These are phyloP conservation scores for Scopulariopsis brevicaulis DNA, from an alignment of 2,329 filamentous ascomycete genomes.

Conservation along the genomic window DNA sequence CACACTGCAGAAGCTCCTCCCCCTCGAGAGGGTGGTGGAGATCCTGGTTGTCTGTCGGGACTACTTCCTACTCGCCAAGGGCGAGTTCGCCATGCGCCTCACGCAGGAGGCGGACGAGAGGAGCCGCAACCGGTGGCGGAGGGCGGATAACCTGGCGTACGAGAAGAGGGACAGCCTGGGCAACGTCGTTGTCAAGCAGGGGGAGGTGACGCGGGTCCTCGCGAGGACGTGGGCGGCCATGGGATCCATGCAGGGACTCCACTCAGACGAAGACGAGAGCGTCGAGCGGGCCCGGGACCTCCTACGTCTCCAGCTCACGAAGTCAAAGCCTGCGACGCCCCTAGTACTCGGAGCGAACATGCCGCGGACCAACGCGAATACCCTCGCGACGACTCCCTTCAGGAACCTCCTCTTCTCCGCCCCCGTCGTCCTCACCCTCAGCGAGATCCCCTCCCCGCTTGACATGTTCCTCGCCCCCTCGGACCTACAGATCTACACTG, in stretches of 20 bases:
- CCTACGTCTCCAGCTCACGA: conserved; percentile 54
- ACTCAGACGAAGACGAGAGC: conserved; percentile 69
- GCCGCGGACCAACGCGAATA: conserved; percentile 14
- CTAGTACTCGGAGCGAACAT: conserved; percentile 22
- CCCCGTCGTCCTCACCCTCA: conserved; percentile 58
- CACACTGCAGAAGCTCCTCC: conserved; percentile 70
- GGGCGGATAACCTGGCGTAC: conserved; percentile 45
- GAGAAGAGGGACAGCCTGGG: conserved; percentile 41
- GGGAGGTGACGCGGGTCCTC: conserved; percentile 70
- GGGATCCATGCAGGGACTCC: conserved; percentile 57
- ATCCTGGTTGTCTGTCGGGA: conserved; percentile 68
- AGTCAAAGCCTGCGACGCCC: conserved; percentile 26
- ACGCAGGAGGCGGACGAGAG: conserved; percentile 77
- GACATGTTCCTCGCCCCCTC: conserved; percentile 74
- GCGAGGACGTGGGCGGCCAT: conserved; percentile 70
- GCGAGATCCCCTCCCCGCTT: conserved; percentile 63
- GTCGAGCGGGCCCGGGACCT: conserved; percentile 74
- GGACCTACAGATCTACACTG: conserved; percentile 70
- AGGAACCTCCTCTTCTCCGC: conserved; percentile 73
- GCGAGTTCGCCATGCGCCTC: conserved; percentile 83
- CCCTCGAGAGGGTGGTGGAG: conserved; percentile 64
- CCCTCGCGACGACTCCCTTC: conserved; percentile 49
- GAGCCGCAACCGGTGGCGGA: conserved; percentile 60
- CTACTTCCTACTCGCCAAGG: conserved; percentile 77
- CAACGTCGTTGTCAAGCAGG: conserved; percentile 65